These are phyloP conservation scores for Pistacia vera DNA, from an alignment of 345 rosid species.

Conservation along the genomic window DNA sequence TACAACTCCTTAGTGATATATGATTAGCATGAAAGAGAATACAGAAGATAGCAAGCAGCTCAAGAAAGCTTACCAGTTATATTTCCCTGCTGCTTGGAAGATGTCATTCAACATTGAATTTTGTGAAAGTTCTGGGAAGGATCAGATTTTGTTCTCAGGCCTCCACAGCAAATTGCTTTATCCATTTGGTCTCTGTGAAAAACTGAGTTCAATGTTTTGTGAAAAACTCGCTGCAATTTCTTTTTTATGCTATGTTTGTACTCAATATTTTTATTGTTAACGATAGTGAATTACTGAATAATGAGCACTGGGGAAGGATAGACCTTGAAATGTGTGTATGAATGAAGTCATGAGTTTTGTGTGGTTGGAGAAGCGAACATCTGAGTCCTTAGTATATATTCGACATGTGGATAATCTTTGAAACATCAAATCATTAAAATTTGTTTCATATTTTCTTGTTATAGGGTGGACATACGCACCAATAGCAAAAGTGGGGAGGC, in stretches of 20 bases:
- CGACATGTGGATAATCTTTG: not conserved
- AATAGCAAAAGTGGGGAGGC: conserved; percentile 54
- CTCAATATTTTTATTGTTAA: not conserved
- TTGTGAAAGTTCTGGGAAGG: conserved; percentile 5
- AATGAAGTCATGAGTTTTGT: not conserved
- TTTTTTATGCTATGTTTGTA: not conserved
- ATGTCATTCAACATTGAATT: not conserved
- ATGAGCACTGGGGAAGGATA: not conserved
- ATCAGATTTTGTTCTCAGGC: not conserved
- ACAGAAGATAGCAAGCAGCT: not conserved
- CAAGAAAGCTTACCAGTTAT: not conserved
- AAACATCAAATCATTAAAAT: not conserved
- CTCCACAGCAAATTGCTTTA: not conserved
- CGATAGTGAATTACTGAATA: not conserved
- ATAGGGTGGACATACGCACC: conserved; percentile 83
- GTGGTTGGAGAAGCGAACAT: not conserved
- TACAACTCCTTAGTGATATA: not conserved
- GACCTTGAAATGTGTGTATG: not conserved
- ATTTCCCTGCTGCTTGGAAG: not conserved
- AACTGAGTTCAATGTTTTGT: not conserved
- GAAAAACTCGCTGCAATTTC: not conserved
- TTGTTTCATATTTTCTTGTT: conserved; percentile 17
- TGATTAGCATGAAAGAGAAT: not conserved
- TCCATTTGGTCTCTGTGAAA: not conserved
- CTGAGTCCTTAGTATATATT: not conserved